These are phyloP conservation scores for Crithidia expoeki DNA, from an alignment of 208 protist genomes.

Conservation along the genomic window DNA sequence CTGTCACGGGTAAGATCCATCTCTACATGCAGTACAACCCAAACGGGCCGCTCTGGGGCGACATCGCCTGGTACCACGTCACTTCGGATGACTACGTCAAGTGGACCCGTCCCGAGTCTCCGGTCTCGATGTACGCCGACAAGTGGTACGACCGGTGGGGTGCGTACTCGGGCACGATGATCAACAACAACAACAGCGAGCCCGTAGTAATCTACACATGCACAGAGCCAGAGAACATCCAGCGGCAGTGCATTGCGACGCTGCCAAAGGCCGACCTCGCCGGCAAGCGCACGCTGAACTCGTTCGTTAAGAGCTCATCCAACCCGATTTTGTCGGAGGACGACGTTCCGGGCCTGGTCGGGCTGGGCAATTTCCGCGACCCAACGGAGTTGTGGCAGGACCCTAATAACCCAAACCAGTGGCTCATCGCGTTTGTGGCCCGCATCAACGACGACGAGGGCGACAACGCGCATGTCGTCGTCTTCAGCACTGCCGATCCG, in stretches of 20 bases:
- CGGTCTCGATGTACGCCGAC: constrained; percentile 42
- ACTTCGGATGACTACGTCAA: constrained; percentile 65
- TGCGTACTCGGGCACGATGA: constrained; percentile 58
- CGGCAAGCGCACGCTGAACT: constrained; percentile 34
- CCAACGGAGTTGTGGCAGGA: constrained; percentile 58
- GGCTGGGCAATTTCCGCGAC: constrained; percentile 52
- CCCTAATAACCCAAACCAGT: constrained; percentile 39
- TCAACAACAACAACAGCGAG: constrained; percentile 40
- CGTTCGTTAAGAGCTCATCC: constrained; percentile 35
- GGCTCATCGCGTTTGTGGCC: constrained; percentile 49
- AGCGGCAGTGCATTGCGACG: constrained; percentile 57
- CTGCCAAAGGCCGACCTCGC: constrained; percentile 26
- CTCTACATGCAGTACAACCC: constrained; percentile 80
- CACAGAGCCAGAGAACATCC: constrained; percentile 41
- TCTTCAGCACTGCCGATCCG: constrained; percentile 48
- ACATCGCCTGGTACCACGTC: constrained; percentile 68
- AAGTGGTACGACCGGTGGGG: constrained; percentile 54
- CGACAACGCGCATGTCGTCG: constrained; percentile 49
- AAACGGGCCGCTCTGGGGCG: constrained; percentile 52
- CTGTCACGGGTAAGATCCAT: constrained; percentile 54
- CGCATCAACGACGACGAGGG: constrained; percentile 40
- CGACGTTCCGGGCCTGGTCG: constrained; percentile 40
- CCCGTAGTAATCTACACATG: constrained; percentile 60
- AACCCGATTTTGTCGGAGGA: constrained; percentile 50
- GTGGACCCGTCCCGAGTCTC: constrained; percentile 36